These are phyloP conservation scores for Flagelloscypha sp. DNA, from an alignment of 768 basidiomycete genomes.

Conservation along the genomic window DNA sequence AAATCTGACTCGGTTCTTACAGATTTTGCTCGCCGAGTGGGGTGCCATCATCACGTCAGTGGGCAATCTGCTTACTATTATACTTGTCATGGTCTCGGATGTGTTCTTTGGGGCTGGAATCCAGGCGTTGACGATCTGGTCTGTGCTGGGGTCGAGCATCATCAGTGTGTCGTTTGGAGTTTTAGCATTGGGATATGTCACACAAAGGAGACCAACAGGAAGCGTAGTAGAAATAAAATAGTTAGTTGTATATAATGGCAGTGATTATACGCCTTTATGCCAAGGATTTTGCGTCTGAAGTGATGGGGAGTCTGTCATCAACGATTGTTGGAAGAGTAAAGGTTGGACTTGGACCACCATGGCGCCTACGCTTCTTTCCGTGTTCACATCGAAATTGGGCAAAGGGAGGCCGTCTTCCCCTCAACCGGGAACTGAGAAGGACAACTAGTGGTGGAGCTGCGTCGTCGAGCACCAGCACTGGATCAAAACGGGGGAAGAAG, in stretches of 20 bases:
- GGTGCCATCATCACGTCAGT: constrained; percentile 85
- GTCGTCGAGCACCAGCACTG: constrained; percentile 28
- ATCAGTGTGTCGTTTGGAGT: constrained; percentile 82
- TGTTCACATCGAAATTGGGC: constrained; percentile 61
- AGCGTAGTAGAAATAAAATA: constrained; percentile 7
- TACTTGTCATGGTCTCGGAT: constrained; percentile 78
- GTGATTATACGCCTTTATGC: too few relatives aligned
- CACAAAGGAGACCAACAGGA: constrained; percentile 17
- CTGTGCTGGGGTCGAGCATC: constrained; percentile 65
- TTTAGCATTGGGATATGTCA: constrained; percentile 64
- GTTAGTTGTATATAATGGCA: too few relatives aligned
- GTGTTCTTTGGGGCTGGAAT: constrained; percentile 58
- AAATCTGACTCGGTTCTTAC: constrained; percentile 8
- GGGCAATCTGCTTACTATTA: constrained; percentile 90
- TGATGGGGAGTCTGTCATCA: too few relatives aligned
- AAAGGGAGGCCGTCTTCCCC: constrained; percentile 70
- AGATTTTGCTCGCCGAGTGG: constrained; percentile 81
- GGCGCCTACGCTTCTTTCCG: constrained; percentile 78
- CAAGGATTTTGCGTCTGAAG: too few relatives aligned
- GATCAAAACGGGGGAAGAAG: constrained; percentile 33
- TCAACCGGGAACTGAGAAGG: constrained; percentile 64
- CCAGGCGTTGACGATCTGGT: constrained; percentile 59
- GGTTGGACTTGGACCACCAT: too few relatives aligned
- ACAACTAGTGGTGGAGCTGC: constrained; percentile 38
- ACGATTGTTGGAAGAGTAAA: too few relatives aligned